These are phyloP conservation scores for Neocatenulostroma microsporum DNA, from an alignment of 2,329 filamentous ascomycete genomes.

Conservation along the genomic window DNA sequence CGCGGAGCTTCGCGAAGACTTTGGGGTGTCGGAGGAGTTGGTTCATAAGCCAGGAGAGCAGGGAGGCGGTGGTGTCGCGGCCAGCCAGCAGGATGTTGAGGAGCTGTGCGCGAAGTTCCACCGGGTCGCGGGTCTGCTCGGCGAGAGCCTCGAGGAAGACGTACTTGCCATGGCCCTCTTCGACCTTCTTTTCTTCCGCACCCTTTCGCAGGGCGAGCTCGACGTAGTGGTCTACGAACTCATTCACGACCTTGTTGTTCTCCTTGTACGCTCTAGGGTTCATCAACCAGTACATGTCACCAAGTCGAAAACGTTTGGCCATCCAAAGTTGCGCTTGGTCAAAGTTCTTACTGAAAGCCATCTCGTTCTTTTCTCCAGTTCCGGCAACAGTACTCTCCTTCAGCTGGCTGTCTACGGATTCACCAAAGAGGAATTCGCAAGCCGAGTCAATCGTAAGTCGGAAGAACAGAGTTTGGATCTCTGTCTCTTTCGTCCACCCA, in stretches of 20 bases:
- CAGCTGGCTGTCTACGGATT: slow-evolving; percentile 33
- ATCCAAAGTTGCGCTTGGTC: slow-evolving; percentile 35
- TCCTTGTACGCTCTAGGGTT: slow-evolving; percentile 31
- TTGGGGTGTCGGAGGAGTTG: slow-evolving; percentile 45
- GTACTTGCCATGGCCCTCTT: slow-evolving; percentile 30
- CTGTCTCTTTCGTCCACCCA: slow-evolving; percentile 26
- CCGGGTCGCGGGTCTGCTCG: slow-evolving; percentile 38
- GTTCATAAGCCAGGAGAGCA: slow-evolving; percentile 49
- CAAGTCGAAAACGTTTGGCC: slow-evolving; percentile 31
- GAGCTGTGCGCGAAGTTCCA: slow-evolving; percentile 37
- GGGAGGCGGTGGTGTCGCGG: slow-evolving; percentile 50
- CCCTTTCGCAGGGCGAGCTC: slow-evolving; percentile 35
- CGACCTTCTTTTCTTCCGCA: slow-evolving; percentile 14
- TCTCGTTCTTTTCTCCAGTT: slow-evolving; percentile 21
- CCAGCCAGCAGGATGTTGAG: slow-evolving; percentile 62
- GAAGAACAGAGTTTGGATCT: slow-evolving; percentile 39
- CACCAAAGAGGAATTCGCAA: slow-evolving; percentile 42
- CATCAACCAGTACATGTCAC: slow-evolving; percentile 31
- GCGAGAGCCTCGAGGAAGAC: slow-evolving; percentile 42
- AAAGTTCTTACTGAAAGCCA: slow-evolving; percentile 37
- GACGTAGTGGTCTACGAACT: slow-evolving; percentile 37
- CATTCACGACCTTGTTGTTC: slow-evolving; percentile 35
- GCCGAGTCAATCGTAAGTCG: slow-evolving; percentile 44
- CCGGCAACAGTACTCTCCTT: slow-evolving; percentile 18
- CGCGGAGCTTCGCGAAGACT: slow-evolving; percentile 42